A percentile compares a stretch with the other conserved stretches of the same genome.
Conservation (phyloP, 129 eudicot genomes). For the Flaveria robusta region DNA sequence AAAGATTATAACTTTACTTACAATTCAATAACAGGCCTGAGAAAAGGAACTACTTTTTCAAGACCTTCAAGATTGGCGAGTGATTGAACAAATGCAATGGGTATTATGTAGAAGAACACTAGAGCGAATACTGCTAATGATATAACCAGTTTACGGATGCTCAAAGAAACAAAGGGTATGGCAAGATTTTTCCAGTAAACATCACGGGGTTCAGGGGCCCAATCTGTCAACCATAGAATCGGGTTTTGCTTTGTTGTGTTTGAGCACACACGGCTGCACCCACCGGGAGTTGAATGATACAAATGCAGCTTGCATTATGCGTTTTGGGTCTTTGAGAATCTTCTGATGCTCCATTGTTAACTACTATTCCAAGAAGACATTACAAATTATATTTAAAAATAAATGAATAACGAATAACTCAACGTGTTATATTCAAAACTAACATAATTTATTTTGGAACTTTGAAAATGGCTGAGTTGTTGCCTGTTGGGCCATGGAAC, state of each 20-base stretch:
- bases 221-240: conserved; percentile 43
- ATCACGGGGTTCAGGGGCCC: conserved; percentile 54
- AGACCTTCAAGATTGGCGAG: conserved; percentile 59
- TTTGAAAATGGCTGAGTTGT: neutral
- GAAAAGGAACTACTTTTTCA: conserved; percentile 47
- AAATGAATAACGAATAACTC: neutral
- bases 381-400: neutral
- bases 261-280: conserved; percentile 57
- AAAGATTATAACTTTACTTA: conserved; percentile 25
- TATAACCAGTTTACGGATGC: conserved; percentile 39
- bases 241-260: conserved; percentile 51
- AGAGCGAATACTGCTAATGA: conserved; percentile 46
- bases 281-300: conserved; percentile 47
- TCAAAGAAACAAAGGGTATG: conserved; percentile 45
- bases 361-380: conserved; percentile 31
- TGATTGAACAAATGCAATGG: conserved; percentile 58
- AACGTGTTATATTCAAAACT: neutral
- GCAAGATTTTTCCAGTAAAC: conserved; percentile 53
- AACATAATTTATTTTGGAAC: neutral
- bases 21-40: conserved; percentile 45
- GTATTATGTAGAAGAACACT: conserved; percentile 61
- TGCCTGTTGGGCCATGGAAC: neutral
- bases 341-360: conserved; percentile 37
- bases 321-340: conserved; percentile 37
- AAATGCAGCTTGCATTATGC: conserved; percentile 44